A percentile compares a stretch with the other conserved stretches of the same genome.
Evolutionary conservation across 78 protist species (phyloP).

Genomic region (Capsaspora owczarzaki): DNA sequence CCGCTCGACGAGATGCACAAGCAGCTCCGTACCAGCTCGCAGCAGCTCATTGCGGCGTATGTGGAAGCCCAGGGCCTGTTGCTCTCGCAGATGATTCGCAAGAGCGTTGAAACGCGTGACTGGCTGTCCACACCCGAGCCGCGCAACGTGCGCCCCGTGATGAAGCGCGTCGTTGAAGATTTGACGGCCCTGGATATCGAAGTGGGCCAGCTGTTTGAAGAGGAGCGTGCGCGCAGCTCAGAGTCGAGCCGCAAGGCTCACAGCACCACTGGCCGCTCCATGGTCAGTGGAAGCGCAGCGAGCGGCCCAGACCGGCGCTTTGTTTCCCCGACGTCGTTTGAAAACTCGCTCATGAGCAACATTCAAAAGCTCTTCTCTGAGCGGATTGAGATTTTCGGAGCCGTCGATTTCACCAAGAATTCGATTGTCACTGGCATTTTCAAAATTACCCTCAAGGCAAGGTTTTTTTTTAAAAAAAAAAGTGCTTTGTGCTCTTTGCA

Average conservation of each 20-base stretch:
- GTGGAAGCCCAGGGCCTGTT: neutral
- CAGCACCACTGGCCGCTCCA: too few species aligned
- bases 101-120: neutral
- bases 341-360: slow-evolving; percentile 1
- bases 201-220: neutral
- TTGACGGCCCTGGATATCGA: neutral
- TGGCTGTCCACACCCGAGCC: neutral
- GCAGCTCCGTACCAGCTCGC: neutral
- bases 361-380: neutral
- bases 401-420: neutral
- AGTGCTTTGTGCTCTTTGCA: neutral
- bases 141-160: neutral
- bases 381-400: neutral
- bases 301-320: too few species aligned
- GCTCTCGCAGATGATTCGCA: neutral
- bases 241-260: too few species aligned
- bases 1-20: neutral
- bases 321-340: too few species aligned
- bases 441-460: neutral
- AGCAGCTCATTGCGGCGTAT: neutral
- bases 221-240: too few species aligned
- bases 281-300: too few species aligned
- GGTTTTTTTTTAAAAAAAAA: too few species aligned
- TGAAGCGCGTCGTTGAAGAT: neutral
- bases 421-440: neutral